Conservation (phyloP, 352 stramenopile species). For the Blastocystis hominis region DNA sequence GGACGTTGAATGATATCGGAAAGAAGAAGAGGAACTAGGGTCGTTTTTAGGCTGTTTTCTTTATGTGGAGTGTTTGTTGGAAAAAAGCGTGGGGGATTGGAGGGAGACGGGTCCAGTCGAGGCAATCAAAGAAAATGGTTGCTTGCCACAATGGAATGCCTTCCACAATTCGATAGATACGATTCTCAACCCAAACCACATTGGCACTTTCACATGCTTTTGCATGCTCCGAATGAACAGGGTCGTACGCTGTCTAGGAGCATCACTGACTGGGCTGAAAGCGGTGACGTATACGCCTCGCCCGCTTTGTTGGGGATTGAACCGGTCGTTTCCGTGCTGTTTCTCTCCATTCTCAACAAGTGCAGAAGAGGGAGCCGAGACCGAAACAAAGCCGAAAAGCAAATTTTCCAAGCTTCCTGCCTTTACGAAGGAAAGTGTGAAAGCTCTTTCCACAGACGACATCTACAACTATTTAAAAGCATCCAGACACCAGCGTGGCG, state of each 20-base stretch:
- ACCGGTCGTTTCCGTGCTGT: not conserved
- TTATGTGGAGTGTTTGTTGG: constrained; percentile 3
- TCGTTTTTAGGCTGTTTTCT: constrained; percentile 44
- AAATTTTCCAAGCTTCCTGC: not conserved
- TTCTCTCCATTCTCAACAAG: not conserved
- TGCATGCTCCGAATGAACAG: not conserved
- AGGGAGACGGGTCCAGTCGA: not conserved
- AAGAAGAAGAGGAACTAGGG: constrained; percentile 47
- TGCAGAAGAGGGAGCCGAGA: not conserved
- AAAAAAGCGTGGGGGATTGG: not conserved
- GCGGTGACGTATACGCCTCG: not conserved
- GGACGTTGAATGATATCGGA: constrained; percentile 42
- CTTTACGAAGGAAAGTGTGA: not conserved
- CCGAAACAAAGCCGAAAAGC: not conserved
- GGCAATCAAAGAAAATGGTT: too few species aligned
- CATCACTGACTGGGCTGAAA: not conserved
- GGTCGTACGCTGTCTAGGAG: not conserved
- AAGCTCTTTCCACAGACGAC: not conserved
- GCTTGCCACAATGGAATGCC: too few species aligned
- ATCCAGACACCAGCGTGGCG: not conserved
- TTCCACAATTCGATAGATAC: too few species aligned
- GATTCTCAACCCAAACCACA: too few species aligned
- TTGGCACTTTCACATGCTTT: not conserved
- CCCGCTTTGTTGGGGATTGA: not conserved
- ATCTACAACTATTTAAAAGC: constrained; percentile 51